Base-by-base conservation (phyloP, 2,329 filamentous ascomycete genomes). In the Drechslera avenae region DNA sequence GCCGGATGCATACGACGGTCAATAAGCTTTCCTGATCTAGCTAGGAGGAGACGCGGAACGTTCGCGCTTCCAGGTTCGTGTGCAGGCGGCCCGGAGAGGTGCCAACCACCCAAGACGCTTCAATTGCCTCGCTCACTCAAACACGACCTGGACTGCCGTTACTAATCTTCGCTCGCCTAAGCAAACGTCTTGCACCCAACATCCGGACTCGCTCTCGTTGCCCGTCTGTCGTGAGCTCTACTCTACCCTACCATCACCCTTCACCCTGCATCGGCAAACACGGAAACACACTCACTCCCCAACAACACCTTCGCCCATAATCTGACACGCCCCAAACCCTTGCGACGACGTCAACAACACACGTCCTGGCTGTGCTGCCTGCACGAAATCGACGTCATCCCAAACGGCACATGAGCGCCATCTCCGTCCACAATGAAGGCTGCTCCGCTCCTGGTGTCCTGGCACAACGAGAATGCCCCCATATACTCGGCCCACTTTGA, bases 401-500 rank as follows among this genome's bases (percentile, higher is more conserved):
- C 23, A 43, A 13, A 17, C 51, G 53, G 60, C 64, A 59, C 54
- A 50, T 57, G 58, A 64, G 63, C 63, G 51, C 58, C 59, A 43
- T 14, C 46, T 39, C 19, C 50, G 34, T 46, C 53, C 64, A 66
- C 49, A 34, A 99, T 99, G 94, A 97, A 96, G 84, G 92, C 91
- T 72, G 88, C 91, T 70, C 93, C 94, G 66, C 83, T 99, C 64
- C 93, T 97, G 72, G 93, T 99, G 78, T 91, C 95, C 81, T 99
- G 94, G 94, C 95, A 99, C 77, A 90, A 97, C 75, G 90, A 96
- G 72, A 96, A 95, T 78, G 86, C 90, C 66, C 94, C 94, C 52
- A 92, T 99, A 73, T 99, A 97, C 79, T 97, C 93, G 35, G 91
- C 91, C 64, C 93, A 97, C 75, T 99, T 97, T 73, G 93, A 99